These are phyloP conservation scores for Populus hybrid DNA, from an alignment of 441 rosid genomes.

Conservation along the genomic window DNA sequence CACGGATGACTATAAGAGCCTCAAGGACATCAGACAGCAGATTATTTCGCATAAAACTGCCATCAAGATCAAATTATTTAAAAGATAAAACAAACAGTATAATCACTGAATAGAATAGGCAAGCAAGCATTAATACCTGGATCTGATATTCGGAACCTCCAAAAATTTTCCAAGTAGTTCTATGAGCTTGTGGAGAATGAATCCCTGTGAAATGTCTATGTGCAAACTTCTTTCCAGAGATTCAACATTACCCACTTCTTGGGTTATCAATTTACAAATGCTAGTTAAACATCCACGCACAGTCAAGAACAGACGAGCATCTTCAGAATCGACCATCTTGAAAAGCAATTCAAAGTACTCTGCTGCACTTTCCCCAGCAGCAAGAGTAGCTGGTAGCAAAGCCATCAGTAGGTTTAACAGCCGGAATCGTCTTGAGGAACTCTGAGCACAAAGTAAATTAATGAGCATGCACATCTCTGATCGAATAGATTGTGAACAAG, in stretches of 20 bases:
- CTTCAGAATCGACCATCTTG: conserved; percentile 93
- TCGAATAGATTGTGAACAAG: conserved; percentile 98
- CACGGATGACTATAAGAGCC: conserved; percentile 96
- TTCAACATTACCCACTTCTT: conserved; percentile 92
- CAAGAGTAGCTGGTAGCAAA: conserved; percentile 85
- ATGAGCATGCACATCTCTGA: conserved; percentile 99
- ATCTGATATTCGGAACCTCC: conserved; percentile 90
- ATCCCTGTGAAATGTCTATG: conserved; percentile 99
- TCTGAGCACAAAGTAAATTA: conserved; percentile 87
- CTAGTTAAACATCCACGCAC: conserved; percentile 88
- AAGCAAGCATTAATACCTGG: conserved; percentile 24
- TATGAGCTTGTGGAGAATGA: conserved; percentile 97
- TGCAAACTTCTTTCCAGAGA: conserved; percentile 97
- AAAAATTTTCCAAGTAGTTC: conserved; percentile 97
- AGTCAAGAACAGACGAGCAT: conserved; percentile 96
- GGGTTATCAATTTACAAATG: conserved; percentile 83
- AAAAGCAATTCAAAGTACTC: conserved; percentile 98
- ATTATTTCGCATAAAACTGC: conserved; percentile 87
- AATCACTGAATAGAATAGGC: too few species aligned
- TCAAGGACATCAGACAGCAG: conserved; percentile 94
- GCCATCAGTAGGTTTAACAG: conserved; percentile 86
- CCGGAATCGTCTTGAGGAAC: conserved; percentile 82
- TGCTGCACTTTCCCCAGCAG: conserved; percentile 98
- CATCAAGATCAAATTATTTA: too few species aligned
- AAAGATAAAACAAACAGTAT: too few species aligned